Conservation (phyloP, 2,329 filamentous ascomycete genomes). For the Hymenoscyphus repandus region DNA sequence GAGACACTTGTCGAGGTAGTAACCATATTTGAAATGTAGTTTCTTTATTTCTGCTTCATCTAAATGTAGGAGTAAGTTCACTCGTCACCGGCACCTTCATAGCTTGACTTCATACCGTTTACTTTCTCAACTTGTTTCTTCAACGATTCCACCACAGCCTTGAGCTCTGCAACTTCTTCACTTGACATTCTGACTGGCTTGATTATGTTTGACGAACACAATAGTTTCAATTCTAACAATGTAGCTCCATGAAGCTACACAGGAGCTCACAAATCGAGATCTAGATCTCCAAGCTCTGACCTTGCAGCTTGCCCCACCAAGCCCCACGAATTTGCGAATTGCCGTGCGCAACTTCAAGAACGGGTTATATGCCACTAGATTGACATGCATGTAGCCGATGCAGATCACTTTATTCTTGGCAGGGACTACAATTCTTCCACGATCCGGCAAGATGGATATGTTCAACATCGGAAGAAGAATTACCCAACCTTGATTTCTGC, state of each 20-base stretch:
- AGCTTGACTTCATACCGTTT: conserved; percentile 12
- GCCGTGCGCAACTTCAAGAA: too few species aligned
- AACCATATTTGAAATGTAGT: conserved; percentile 52
- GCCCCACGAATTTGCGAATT: too few species aligned
- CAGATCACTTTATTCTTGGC: too few species aligned
- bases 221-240: background rate
- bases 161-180: conserved; percentile 9
- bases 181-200: background rate
- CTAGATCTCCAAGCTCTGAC: too few species aligned
- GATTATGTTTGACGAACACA: background rate
- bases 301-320: too few species aligned
- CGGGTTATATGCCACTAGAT: too few species aligned
- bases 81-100: conserved; percentile 11
- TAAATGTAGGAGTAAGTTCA: conserved; percentile 17
- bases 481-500: too few species aligned
- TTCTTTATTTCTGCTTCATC: conserved; percentile 51
- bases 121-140: conserved; percentile 19
- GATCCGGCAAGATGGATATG: too few species aligned
- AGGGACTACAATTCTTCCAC: too few species aligned
- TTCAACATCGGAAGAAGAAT: too few species aligned
- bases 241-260: background rate
- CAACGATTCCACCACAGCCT: conserved; percentile 13
- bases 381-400: too few species aligned
- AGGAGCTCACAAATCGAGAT: too few species aligned
- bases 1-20: conserved; percentile 54